Evolutionary conservation across 192 early-diverging fungal genomes (phyloP), one percentile per base, ranked within the genome.

Genomic region (Backusella morwellensis): DNA sequence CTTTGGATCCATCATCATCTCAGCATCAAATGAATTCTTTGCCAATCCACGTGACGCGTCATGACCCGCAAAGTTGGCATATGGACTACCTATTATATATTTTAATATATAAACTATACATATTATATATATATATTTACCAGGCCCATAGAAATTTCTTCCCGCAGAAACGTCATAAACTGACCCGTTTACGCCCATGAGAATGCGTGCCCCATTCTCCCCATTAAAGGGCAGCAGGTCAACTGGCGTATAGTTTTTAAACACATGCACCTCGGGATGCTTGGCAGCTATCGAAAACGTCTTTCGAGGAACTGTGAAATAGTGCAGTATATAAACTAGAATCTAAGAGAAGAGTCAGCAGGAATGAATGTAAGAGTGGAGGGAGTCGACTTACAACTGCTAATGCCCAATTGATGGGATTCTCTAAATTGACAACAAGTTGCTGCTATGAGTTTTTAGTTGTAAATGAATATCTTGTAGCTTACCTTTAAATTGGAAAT

Each of bases 41-140:
- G 97, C 94, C 70, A 99, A 82, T 0, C 97, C 96, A 42, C 97
- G 90, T 23, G 96, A 97, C n/a, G 97, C 96, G 86, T 99, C 97
- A 21, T 92, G 90, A 0, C 97, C 97, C 14, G 95, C 92, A 91
- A 98, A 99, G 86, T 96, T 97, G 21, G 90, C 93, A 78, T 99
- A 99, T 12, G 93, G 95, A 7, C 96, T 95, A n/a, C 87, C 94
- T 93, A 84, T 68, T 40, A 11, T 40, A 7, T 40, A 40, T 40
- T 40, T 7, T 40, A 32, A 32, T 32, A 36, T 9, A 21, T 23
- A 23, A 9, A 26, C 7, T 5, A 21, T 8, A 54, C 23, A 70
- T 52, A 54, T 52, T 17, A 21, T 35, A 68, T 68, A 68, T 70
- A 40, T 40, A 17, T n/a, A 35, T 36, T 41, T 70, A 92, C 92